Evolutionary conservation across 148 eudicot genomes (phyloP).

Genomic region (Persicaria tinctoria): DNA sequence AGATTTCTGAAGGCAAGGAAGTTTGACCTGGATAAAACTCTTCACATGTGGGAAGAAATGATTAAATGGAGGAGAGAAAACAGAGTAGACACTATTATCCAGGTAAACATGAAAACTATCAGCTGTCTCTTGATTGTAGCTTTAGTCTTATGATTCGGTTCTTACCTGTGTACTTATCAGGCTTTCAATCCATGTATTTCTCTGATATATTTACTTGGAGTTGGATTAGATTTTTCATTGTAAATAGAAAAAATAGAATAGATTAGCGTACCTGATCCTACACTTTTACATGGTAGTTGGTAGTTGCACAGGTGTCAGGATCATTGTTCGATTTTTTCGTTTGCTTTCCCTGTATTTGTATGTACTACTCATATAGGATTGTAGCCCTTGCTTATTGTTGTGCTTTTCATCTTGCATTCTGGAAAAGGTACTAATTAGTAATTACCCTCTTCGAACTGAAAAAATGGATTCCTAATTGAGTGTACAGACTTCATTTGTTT

Average conservation of each 20-base stretch:
- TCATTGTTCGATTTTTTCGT: conserved; percentile 1
- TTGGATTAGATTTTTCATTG: not conserved
- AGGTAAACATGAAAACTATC: conserved; percentile 39
- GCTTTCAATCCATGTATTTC: not conserved
- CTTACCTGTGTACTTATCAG: not conserved
- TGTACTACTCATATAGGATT: not conserved
- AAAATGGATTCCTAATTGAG: not conserved
- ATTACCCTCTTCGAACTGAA: not conserved
- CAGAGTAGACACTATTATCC: conserved; percentile 68
- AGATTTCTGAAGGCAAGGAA: conserved; percentile 98
- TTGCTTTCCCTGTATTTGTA: not conserved
- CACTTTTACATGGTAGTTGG: not conserved
- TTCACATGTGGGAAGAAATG: conserved; percentile 98
- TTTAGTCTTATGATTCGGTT: not conserved
- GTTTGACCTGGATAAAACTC: conserved; percentile 77
- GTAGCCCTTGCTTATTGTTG: not conserved
- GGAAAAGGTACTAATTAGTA: not conserved
- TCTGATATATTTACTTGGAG: too few species aligned
- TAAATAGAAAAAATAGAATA: not conserved
- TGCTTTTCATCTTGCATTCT: not conserved
- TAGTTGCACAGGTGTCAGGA: not conserved
- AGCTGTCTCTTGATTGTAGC: not conserved
- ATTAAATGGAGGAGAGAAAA: conserved; percentile 91
- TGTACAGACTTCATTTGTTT: not conserved
- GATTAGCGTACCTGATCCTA: not conserved